A percentile compares a stretch with the other conserved stretches of the same genome.
phyloP scores from a whole-genome alignment of 768 basidiomycete species.

The Amanita jacksonii region DNA sequence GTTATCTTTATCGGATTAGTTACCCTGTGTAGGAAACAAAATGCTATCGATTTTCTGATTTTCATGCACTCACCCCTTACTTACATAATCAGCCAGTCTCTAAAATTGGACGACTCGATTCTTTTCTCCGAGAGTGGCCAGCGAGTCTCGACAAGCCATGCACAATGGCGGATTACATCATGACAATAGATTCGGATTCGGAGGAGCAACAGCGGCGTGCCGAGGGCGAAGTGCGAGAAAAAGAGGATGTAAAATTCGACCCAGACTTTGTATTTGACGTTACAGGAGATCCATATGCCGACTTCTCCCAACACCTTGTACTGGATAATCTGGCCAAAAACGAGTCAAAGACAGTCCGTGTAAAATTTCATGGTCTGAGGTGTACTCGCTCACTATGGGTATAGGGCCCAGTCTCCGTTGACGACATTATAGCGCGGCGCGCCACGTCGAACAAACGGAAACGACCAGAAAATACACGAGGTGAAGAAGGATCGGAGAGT shows the following conservation, averaged over 20 bases:
- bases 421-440: constrained; percentile 83
- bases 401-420: constrained; percentile 75
- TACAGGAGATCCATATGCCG: constrained; percentile 57
- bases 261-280: constrained; percentile 80
- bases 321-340: constrained; percentile 52
- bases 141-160: not conserved
- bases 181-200: constrained; percentile 77
- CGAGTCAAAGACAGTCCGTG: constrained; percentile 51
- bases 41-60: constrained; percentile 4
- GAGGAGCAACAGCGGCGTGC: constrained; percentile 34
- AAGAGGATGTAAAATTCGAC: constrained; percentile 58
- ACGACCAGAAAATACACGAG: constrained; percentile 32
- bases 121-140: not conserved
- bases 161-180: constrained; percentile 55
- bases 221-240: constrained; percentile 17
- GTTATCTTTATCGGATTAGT: constrained; percentile 9
- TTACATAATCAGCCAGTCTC: not conserved
- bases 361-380: constrained; percentile 6
- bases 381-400: constrained; percentile 7
- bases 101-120: not conserved
- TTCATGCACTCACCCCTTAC: too few relatives aligned
- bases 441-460: constrained; percentile 58
- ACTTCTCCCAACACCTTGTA: constrained; percentile 31
- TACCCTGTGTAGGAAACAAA: constrained; percentile 4
- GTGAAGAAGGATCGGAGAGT: constrained; percentile 25